Evolutionary conservation across 495 filamentous ascomycete species (phyloP).

Genomic region (Margaritispora aquatica): DNA sequence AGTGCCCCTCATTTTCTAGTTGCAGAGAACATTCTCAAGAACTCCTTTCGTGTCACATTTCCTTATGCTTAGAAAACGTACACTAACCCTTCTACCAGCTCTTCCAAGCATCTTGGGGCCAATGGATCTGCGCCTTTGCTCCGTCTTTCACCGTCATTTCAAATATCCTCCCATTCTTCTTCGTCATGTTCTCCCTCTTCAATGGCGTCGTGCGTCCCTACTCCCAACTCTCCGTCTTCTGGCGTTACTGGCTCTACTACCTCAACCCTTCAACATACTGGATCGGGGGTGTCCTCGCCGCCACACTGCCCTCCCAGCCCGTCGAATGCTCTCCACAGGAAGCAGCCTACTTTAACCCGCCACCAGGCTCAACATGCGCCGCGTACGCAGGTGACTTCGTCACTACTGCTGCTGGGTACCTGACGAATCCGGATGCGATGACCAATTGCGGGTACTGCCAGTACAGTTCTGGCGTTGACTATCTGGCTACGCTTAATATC

Average conservation of each 20-base stretch:
- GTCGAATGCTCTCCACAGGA: constrained; percentile 60
- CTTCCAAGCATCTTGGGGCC: not conserved
- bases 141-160: constrained; percentile 75
- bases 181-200: constrained; percentile 69
- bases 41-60: not conserved
- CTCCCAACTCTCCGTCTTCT: constrained; percentile 57
- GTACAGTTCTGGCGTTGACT: constrained; percentile 58
- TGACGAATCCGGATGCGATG: constrained; percentile 47
- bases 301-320: constrained; percentile 46
- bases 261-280: constrained; percentile 54
- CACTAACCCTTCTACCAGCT: not conserved
- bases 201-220: constrained; percentile 69
- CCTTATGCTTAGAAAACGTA: not conserved
- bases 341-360: constrained; percentile 47
- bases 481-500: constrained; percentile 63
- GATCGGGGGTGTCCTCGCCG: constrained; percentile 55
- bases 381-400: constrained; percentile 63
- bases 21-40: too few species aligned
- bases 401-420: constrained; percentile 46
- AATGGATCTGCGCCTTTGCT: constrained; percentile 39
- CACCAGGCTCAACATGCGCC: constrained; percentile 45
- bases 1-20: not conserved
- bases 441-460: constrained; percentile 69
- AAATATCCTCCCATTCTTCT: constrained; percentile 72
- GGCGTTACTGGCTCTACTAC: constrained; percentile 77